Base-by-base conservation (phyloP, 1,139 yeast species). In the Kodamaea plutei region DNA sequence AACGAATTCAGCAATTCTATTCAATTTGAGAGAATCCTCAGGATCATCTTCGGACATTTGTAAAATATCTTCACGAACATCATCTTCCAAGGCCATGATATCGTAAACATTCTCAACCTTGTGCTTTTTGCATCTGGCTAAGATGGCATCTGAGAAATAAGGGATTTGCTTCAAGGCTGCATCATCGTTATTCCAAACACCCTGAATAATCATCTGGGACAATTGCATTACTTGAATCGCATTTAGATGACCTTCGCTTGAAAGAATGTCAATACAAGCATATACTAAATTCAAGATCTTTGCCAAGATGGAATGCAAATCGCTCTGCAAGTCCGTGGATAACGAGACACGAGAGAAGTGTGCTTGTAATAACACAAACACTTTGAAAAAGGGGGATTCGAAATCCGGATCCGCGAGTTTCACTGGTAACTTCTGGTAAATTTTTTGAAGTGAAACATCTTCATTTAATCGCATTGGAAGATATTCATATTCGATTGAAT, bases 161-260 rank as follows among this genome's bases (percentile, higher is more conserved):
- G 98, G 98, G 23, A 91, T 64, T 55, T 93, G 98, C 44, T 73
- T 76, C 49, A 93, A 65, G 1, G 94, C 84, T 30, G 76, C 74
- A 35, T 85, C 96, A 15, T 76, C 67, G 43, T 79, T 84, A 29
- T 41, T 44, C 95, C 96, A 88, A 16, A 84, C 61, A 0, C 83
- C 94, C 54, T 91, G 98, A 1, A 83, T 77, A 8, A 87, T 60
- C 95, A 88, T 84, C 50, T 91, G 98, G 2, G 84, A 74, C 35
- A 89, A 53, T 51, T 91, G 97, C 84, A 91, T 85, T 0, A 88
- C 93, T 32, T 73, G 71, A 41, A 87, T 67, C 0, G 95, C 88
- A 52, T 79, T 84, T 47, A 89, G 58, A 41, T 69, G 66, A 0
- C 97, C 96, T 37, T 85, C 89, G 41, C 89, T 76, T 0, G 95